These are phyloP conservation scores for Cerrena zonata DNA, from an alignment of 1,284 basidiomycete genomes.

Conservation along the genomic window DNA sequence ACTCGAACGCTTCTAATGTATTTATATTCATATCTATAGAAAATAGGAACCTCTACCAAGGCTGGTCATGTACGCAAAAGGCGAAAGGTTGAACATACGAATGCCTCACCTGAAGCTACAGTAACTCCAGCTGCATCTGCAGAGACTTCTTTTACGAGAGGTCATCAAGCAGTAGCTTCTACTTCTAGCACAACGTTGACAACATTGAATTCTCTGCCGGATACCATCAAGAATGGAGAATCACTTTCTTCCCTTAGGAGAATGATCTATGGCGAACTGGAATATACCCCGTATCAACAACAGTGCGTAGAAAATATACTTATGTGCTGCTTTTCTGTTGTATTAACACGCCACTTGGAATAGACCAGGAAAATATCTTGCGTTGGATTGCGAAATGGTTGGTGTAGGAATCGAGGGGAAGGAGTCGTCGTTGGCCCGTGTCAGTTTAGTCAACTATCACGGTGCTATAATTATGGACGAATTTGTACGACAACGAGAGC, in stretches of 20 bases:
- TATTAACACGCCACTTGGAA: too few relatives aligned
- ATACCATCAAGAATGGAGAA: constrained; percentile 38
- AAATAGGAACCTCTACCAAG: constrained; percentile 12
- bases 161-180: constrained; percentile 3
- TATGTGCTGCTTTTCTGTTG: too few relatives aligned
- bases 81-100: constrained; percentile 26
- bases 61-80: constrained; percentile 24
- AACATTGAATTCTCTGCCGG: neutral
- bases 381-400: constrained; percentile 97
- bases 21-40: constrained; percentile 1
- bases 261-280: constrained; percentile 48
- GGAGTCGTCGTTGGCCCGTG: constrained; percentile 83
- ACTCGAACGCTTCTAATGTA: neutral
- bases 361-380: constrained; percentile 75
- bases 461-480: constrained; percentile 79
- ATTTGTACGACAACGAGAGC: constrained; percentile 83
- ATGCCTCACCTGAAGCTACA: constrained; percentile 3
- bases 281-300: constrained; percentile 36
- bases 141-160: constrained; percentile 18
- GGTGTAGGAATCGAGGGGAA: constrained; percentile 80
- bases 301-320: constrained; percentile 40
- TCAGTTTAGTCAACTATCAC: constrained; percentile 88
- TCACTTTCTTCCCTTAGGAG: constrained; percentile 40
- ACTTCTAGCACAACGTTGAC: neutral
- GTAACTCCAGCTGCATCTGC: neutral